These are phyloP conservation scores for Saksenaea oblongispora DNA, from an alignment of 371 early-diverging fungal genomes.

Conservation along the genomic window DNA sequence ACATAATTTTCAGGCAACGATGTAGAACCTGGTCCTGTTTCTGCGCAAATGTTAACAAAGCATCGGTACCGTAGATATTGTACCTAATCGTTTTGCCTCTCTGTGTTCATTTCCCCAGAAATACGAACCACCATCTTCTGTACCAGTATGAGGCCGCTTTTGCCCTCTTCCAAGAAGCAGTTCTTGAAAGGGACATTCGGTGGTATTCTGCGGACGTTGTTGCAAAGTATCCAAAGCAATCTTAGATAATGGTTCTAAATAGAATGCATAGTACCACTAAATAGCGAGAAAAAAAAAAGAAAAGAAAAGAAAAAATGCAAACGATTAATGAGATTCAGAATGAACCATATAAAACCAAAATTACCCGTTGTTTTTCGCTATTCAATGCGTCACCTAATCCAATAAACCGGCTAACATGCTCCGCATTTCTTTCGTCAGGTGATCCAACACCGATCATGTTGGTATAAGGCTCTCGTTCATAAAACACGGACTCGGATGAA, in stretches of 20 bases:
- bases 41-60: background rate
- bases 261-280: conserved; percentile 94
- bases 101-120: conserved; percentile 42
- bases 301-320: conserved; percentile 6
- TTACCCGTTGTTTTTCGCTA: conserved; percentile 58
- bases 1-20: conserved; percentile 43
- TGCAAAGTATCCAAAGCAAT: conserved; percentile 39
- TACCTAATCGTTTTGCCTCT: conserved; percentile 27
- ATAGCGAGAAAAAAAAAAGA: conserved; percentile 7
- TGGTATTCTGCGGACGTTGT: conserved; percentile 54
- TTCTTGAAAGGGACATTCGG: conserved; percentile 61
- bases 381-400: conserved; percentile 77
- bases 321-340: background rate
- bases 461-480: conserved; percentile 84
- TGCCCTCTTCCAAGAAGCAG: conserved; percentile 18
- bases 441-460: conserved; percentile 52
- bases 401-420: conserved; percentile 82
- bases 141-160: conserved; percentile 33
- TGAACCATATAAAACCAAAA: background rate
- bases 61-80: background rate
- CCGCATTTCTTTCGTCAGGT: conserved; percentile 42
- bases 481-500: conserved; percentile 63
- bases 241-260: conserved; percentile 67
- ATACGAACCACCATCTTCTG: conserved; percentile 29
- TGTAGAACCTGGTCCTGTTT: conserved; percentile 10